phyloP scores from a whole-genome alignment of 1,284 basidiomycete species.

The Inonotus hispidus region DNA sequence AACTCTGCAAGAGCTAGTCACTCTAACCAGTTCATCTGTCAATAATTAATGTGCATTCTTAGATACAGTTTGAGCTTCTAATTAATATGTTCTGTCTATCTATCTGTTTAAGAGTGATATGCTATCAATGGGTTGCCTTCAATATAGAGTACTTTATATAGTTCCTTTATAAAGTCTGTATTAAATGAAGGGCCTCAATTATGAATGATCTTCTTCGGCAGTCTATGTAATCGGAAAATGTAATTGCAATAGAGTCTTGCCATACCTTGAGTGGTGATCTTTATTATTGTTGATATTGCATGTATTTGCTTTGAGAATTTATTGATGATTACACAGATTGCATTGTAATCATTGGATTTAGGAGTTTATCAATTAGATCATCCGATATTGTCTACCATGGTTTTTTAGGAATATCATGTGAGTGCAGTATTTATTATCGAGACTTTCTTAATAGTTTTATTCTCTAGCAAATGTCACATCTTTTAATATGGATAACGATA shows the following conservation, averaged over 20 bases:
- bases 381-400: not conserved
- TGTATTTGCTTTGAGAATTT: not conserved
- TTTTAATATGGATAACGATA: not conserved
- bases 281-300: not conserved
- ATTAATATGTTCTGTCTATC: slow-evolving; percentile 1
- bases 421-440: not conserved
- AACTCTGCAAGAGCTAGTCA: not conserved
- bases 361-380: not conserved
- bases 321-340: not conserved
- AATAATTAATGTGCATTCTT: not conserved
- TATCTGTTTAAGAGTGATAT: slow-evolving; percentile 30
- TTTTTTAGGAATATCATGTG: not conserved
- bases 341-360: not conserved
- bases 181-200: not conserved
- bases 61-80: slow-evolving; percentile 4
- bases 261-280: not conserved
- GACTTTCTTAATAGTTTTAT: not conserved
- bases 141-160: not conserved
- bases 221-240: not conserved
- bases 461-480: not conserved
- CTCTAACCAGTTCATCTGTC: not conserved
- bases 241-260: not conserved
- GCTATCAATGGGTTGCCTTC: slow-evolving; percentile 12
- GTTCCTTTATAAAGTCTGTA: not conserved
- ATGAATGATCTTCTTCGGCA: not conserved